Base-by-base conservation (phyloP, 495 filamentous ascomycete genomes). In the Podospora bellae-mahoneyi region DNA sequence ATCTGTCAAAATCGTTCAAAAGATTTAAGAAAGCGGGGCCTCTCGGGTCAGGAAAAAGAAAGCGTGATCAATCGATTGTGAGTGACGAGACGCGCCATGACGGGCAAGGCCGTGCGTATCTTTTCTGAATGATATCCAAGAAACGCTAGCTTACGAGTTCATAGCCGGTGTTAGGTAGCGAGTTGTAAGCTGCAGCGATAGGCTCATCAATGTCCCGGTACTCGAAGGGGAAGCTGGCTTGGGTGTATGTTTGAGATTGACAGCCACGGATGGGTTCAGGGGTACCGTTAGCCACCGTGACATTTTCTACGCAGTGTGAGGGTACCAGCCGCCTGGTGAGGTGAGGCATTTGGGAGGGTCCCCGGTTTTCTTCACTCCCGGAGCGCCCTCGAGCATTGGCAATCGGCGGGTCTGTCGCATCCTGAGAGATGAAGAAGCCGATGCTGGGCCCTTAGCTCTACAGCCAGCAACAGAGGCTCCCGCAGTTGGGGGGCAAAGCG, bases 351-450 rank as follows among this genome's bases (percentile, higher is more conserved):
- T 48, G 39, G 39, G 39, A 48, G 13, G 39, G 9, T 48, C 39
- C 39, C 39, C 30, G 30, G 30, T 32, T 32, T 32, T 32, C 7
- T 48, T 16, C 39, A 48, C 9, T 18, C 39, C 39, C 39, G 2
- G 64, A 28, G 18, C 23, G 23, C 23, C 23, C 1, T 23, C 23
- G 23, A 23, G 23, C 23, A 23, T 23, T 23, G 23, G 23, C 23
- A 23, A 23, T 23, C 23, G 23, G 23, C 59, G 48, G 53, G 60
- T n/a, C 4, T 28, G 15, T 65, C n/a, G 5, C 9, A 26, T 3
- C 23, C n/a, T n/a, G 32, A 39, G 27, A 26, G 20, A 64, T 64
- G 62, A 34, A 48, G 48, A 48, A 64, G 18, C 62, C 62, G 48
- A 53, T 64, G 34, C 10, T 2, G n/a, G 48, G 62, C 7, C 62